These are phyloP conservation scores for Penicillium sp. DNA, from an alignment of 2,329 filamentous ascomycete genomes.

Conservation along the genomic window DNA sequence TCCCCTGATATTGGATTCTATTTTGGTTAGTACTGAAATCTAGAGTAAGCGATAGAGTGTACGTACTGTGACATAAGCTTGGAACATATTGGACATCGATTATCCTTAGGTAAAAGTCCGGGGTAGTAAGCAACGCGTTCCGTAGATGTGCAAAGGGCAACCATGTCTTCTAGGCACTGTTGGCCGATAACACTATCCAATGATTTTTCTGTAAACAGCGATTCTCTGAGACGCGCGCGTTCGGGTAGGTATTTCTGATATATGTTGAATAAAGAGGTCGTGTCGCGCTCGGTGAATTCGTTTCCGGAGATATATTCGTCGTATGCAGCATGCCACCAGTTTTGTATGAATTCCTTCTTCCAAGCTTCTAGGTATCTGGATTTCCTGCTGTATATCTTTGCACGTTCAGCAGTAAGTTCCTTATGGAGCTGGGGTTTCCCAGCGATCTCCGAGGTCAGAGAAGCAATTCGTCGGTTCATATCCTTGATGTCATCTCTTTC, in stretches of 20 bases:
- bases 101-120: conserved; percentile 5
- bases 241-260: conserved; percentile 22
- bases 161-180: conserved; percentile 21
- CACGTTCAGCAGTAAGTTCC: conserved; percentile 5
- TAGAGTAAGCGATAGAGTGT: no score
- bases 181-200: conserved; percentile 18
- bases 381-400: conserved; percentile 19
- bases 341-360: conserved; percentile 14
- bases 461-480: conserved; percentile 17
- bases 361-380: conserved; percentile 12
- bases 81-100: conserved; percentile 3
- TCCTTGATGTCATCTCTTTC: conserved; percentile 7
- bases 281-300: conserved; percentile 16
- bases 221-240: conserved; percentile 8
- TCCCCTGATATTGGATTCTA: conserved; percentile 4
- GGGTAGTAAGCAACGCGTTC: conserved; percentile 18
- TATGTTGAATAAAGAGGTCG: conserved; percentile 20
- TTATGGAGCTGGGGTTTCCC: conserved; percentile 10
- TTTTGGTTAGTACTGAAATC: no score
- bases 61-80: conserved; percentile 4
- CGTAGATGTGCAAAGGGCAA: conserved; percentile 13
- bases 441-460: conserved; percentile 14
- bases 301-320: conserved; percentile 22
- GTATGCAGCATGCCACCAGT: conserved; percentile 21
- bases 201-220: conserved; percentile 17